A percentile compares a stretch with the other conserved stretches of the same genome.
phyloP scores from a whole-genome alignment of 108 stramenopile genomes.

The Mayamaea pseudoterrestris region DNA sequence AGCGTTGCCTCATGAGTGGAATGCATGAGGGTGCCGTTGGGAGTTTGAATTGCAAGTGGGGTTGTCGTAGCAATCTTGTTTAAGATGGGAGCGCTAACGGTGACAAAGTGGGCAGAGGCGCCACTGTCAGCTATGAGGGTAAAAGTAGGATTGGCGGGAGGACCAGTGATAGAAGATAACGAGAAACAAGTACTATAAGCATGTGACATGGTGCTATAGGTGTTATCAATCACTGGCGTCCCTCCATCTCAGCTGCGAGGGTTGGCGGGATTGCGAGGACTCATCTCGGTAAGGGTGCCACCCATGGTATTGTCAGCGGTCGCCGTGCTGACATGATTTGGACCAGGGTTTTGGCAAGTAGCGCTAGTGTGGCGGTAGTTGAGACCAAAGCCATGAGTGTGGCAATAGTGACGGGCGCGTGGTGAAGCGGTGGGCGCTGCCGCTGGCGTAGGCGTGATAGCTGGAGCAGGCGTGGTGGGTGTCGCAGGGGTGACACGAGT shows the following conservation, averaged over 20 bases:
- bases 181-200: neutral
- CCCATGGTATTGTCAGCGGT: neutral
- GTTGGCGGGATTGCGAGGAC: neutral
- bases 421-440: neutral
- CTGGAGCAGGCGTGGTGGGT: too few species aligned
- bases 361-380: conserved; percentile 6
- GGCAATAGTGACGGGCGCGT: conserved; percentile 1
- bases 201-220: neutral
- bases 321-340: neutral
- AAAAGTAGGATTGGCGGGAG: neutral
- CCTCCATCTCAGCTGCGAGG: neutral
- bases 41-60: neutral
- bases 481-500: too few species aligned
- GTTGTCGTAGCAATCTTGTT: neutral
- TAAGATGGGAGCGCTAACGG: neutral
- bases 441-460: neutral
- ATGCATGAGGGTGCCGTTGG: neutral
- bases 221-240: neutral
- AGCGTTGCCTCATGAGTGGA: neutral
- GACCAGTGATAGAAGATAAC: neutral
- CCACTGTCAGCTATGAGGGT: neutral
- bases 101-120: neutral
- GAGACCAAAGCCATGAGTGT: conserved; percentile 2
- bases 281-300: neutral
- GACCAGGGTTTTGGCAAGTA: neutral